Base-by-base conservation (phyloP, 768 basidiomycete genomes). In the Tricholomella constricta region DNA sequence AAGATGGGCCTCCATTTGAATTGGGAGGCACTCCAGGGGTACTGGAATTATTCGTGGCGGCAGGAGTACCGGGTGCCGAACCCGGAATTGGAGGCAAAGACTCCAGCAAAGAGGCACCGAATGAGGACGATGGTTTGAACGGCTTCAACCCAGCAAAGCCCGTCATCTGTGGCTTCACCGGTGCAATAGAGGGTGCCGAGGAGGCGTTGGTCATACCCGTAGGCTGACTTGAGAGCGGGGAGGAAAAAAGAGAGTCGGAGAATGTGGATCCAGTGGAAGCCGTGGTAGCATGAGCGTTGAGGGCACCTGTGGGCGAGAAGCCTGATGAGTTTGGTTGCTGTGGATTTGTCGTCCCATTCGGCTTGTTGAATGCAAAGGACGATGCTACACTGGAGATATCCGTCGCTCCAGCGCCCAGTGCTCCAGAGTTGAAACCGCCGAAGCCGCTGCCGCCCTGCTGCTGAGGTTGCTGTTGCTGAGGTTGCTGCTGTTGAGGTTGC, bases 61-160 rank as follows among this genome's bases (percentile, higher is more conserved):
- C 69, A 40, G 85, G 80, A 14, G 82, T 82, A 5, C 71, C 71
- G 1, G 80, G 69, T 3, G 68, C 66, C 5, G 86, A 83, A 29
- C 81, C 84, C 10, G 88, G 81, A 49, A 92, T 83, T 5, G 91
- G 76, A 2, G 93, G 93, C 32, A 94, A 69, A 2, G 83, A 80
- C 45, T 88, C 88, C 54, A 94, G 62, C 35, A 94, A 65, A 14
- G 84, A 82, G 29, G 88, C 84, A 26, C 91, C 91, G 64, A 94
- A 94, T 36, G 81, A 85, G 2, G 86, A 88, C 2, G 85, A 79
- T 2, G 91, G 91, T 62, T 91, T 91, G 77, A 94, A 94, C 6
- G 88, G 82, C 64, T 88, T 91, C 58, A 91, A 66, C 5, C 85
- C 86, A 22, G 78, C 73, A 35, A 81, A 77, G 3, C 81, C 81